Conservation (phyloP, 2,329 filamentous ascomycete genomes). For the Cladosporium sp. region DNA sequence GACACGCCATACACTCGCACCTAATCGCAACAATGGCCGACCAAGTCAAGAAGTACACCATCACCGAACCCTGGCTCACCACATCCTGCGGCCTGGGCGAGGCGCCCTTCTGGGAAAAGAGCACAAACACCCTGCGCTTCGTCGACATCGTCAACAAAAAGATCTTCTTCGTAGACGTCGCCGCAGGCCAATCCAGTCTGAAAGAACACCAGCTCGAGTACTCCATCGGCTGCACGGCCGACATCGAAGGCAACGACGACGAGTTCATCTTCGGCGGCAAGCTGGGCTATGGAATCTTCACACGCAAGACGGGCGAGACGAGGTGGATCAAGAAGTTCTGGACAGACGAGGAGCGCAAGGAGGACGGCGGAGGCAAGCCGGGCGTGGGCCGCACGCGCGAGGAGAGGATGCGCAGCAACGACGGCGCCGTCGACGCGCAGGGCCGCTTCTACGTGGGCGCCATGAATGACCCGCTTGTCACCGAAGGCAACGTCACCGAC, state of each 20-base stretch:
- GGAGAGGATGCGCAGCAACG: slow-evolving; percentile 63
- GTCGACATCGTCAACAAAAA: slow-evolving; percentile 78
- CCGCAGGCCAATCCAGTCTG: slow-evolving; percentile 56
- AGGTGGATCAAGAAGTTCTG: slow-evolving; percentile 56
- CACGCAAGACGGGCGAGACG: slow-evolving; percentile 56
- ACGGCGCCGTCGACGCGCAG: slow-evolving; percentile 74
- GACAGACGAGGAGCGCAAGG: slow-evolving; percentile 46
- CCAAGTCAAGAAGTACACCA: slow-evolving; percentile 31
- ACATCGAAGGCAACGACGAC: slow-evolving; percentile 66
- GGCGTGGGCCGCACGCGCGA: slow-evolving; percentile 33
- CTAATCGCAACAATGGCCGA: slow-evolving; percentile 20
- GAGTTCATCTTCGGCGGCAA: slow-evolving; percentile 77
- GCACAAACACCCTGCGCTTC: slow-evolving; percentile 65
- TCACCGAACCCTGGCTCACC: slow-evolving; percentile 51
- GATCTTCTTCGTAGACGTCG: slow-evolving; percentile 67
- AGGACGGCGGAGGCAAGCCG: slow-evolving; percentile 28
- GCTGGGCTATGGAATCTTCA: slow-evolving; percentile 73
- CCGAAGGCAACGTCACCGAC: slow-evolving; percentile 27
- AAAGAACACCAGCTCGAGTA: slow-evolving; percentile 53
- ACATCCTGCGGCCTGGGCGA: slow-evolving; percentile 66
- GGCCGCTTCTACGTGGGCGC: slow-evolving; percentile 81
- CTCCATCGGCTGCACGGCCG: slow-evolving; percentile 62
- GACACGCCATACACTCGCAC: too few species aligned
- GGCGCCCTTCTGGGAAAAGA: slow-evolving; percentile 68
- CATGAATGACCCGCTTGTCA: slow-evolving; percentile 71